phyloP scores from a whole-genome alignment of 2,329 filamentous ascomycete species.

The Tolypocladium guangdongense region DNA sequence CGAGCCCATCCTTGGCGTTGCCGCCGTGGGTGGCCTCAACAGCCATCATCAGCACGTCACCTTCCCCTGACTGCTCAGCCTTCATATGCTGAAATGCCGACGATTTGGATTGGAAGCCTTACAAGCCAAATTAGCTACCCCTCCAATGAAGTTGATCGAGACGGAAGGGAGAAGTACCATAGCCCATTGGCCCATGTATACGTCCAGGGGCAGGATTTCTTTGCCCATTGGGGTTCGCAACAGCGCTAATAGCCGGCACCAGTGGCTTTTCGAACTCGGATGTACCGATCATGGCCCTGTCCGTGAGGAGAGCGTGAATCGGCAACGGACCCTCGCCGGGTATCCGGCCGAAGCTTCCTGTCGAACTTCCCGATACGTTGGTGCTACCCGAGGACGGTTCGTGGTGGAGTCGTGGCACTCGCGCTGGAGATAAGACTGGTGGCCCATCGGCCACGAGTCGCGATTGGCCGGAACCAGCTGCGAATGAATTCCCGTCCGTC shows the following conservation, averaged over 20 bases:
- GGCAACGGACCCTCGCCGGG: constrained; percentile 40
- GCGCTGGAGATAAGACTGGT: constrained; percentile 15
- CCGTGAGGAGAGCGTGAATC: constrained; percentile 41
- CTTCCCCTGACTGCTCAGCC: constrained; percentile 16
- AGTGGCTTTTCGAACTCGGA: constrained; percentile 6
- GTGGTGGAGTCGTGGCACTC: constrained; percentile 29
- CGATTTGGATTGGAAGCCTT: constrained; percentile 23
- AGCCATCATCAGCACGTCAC: constrained; percentile 20
- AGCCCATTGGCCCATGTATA: constrained; percentile 17
- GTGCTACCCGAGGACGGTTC: constrained; percentile 35
- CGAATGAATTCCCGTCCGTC: constrained; percentile 2
- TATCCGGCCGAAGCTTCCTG: constrained; percentile 24
- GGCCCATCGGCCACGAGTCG: constrained; percentile 14
- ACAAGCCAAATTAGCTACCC: constrained; percentile 17
- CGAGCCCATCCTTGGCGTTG: constrained; percentile 24
- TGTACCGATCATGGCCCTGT: constrained; percentile 19
- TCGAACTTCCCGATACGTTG: constrained; percentile 28
- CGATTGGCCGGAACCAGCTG: background rate
- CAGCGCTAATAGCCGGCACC: background rate
- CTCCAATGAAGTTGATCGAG: constrained; percentile 6
- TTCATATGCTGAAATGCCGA: constrained; percentile 21
- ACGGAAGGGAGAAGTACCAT: constrained; percentile 19
- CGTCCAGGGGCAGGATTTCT: constrained; percentile 11
- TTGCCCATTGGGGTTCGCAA: constrained; percentile 15
- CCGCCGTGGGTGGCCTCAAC: constrained; percentile 9